Base-by-base conservation (phyloP, 1,284 basidiomycete species). In the Phellopilus nigrolimitatus region DNA sequence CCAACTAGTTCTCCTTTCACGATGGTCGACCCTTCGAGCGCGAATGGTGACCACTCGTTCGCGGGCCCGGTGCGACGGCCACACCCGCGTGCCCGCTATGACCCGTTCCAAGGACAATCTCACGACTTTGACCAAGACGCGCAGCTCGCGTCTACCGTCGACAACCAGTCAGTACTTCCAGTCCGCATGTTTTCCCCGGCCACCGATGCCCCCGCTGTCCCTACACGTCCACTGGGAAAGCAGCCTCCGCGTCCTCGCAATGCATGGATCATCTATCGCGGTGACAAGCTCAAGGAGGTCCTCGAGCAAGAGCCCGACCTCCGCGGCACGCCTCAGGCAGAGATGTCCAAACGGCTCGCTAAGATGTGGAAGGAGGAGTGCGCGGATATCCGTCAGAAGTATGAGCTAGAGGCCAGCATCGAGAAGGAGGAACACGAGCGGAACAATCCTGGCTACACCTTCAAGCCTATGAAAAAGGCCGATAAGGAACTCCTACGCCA, bases 181-280 rank as follows among this genome's bases (percentile, higher is more conserved):
- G n/a, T n/a, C n/a, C n/a, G n/a, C n/a, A n/a, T n/a, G n/a, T n/a
- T n/a, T n/a, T n/a, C n/a, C n/a, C n/a, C n/a, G n/a, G n/a, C n/a
- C n/a, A n/a, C n/a, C n/a, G n/a, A n/a, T n/a, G n/a, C n/a, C n/a
- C n/a, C n/a, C n/a, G n/a, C n/a, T n/a, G n/a, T n/a, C n/a, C n/a
- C n/a, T n/a, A n/a, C n/a, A n/a, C n/a, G n/a, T n/a, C n/a, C n/a
- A n/a, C n/a, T n/a, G 9, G 52, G 30, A 34, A 53, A 55, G 47
- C 65, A 78, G 54, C 75, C 79, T 0, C 84, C 84, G 1, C 78
- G 91, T 0, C 93, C 93, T 2, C 82, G 84, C 13, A 95, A 95
- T 65, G 84, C 92, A 0, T 95, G 91, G 90, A 95, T 97, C 56
- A 61, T 95, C n/a, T 97, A 91, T 65, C 82, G 92, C 37, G 83